Evolutionary conservation across 495 filamentous ascomycete genomes (phyloP).

Genomic region (Hypoxylon trugodes): DNA sequence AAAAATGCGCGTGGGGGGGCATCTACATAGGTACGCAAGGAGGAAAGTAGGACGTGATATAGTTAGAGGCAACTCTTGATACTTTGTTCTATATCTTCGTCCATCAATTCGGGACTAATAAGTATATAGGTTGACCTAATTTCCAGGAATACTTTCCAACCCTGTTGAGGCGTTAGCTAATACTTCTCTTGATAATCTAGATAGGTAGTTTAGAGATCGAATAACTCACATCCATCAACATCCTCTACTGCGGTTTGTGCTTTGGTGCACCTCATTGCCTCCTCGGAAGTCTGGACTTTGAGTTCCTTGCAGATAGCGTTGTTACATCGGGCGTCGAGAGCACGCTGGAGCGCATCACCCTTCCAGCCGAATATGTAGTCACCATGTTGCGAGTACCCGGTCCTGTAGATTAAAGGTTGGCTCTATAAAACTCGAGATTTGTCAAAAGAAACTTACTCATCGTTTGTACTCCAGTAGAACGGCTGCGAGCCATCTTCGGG

Average conservation of each 20-base stretch:
- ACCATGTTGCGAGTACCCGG: conserved; percentile 48
- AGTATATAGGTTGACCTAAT: background rate
- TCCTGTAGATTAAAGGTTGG: conserved; percentile 16
- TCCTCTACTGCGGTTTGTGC: conserved; percentile 45
- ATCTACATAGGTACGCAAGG: too few relatives aligned
- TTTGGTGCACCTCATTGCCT: conserved; percentile 48
- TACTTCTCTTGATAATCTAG: background rate
- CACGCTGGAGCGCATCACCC: conserved; percentile 47
- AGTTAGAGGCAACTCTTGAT: background rate
- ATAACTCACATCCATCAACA: conserved; percentile 47
- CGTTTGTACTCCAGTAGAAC: conserved; percentile 55
- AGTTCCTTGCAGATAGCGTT: conserved; percentile 46
- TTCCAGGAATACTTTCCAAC: conserved; percentile 30
- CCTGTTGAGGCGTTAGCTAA: conserved; percentile 13
- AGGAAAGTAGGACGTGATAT: background rate
- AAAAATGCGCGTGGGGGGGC: too few relatives aligned
- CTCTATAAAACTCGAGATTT: background rate
- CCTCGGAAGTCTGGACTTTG: conserved; percentile 42
- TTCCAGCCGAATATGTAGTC: conserved; percentile 49
- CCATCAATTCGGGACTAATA: background rate
- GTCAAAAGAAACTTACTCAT: conserved; percentile 40
- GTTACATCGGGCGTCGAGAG: conserved; percentile 48
- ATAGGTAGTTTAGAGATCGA: background rate
- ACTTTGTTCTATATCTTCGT: background rate
- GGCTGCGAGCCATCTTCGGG: conserved; percentile 52